A percentile compares a stretch with the other conserved stretches of the same genome.
These are phyloP conservation scores for Acidomyces sp. DNA, from an alignment of 495 filamentous ascomycete species.

Conservation along the genomic window DNA sequence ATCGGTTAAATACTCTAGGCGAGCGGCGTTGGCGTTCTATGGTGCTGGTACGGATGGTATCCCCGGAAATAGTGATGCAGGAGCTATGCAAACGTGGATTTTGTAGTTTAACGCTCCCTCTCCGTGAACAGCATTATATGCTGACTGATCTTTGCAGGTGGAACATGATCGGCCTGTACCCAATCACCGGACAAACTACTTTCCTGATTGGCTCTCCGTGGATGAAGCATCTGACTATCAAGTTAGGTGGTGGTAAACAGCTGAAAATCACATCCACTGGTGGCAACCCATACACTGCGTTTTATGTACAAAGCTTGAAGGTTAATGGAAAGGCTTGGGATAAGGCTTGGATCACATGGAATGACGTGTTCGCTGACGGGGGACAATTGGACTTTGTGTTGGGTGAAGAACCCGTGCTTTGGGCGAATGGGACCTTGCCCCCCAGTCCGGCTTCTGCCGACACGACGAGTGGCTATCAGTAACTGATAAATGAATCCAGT, in stretches of 20 bases:
- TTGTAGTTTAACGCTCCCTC: no score
- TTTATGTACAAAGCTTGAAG: conserved; percentile 42
- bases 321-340: conserved; percentile 39
- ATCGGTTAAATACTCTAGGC: conserved; percentile 41
- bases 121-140: conserved; percentile 52
- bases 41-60: conserved; percentile 33
- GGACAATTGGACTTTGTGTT: conserved; percentile 51
- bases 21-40: conserved; percentile 44
- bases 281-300: conserved; percentile 34
- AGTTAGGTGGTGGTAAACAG: conserved; percentile 40
- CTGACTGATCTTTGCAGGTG: conserved; percentile 56
- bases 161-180: conserved; percentile 60
- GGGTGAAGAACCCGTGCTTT: conserved; percentile 37
- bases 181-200: conserved; percentile 49
- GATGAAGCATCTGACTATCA: conserved; percentile 46
- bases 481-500: no score
- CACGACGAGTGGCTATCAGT: no score
- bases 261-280: conserved; percentile 43
- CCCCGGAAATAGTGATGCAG: conserved; percentile 56
- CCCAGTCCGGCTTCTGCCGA: conserved; percentile 36
- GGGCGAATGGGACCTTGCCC: conserved; percentile 48
- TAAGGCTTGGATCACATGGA: conserved; percentile 50
- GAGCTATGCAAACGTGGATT: conserved; percentile 57
- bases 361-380: conserved; percentile 49
- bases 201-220: conserved; percentile 53